These are phyloP conservation scores for Dipteronia dyeriana DNA, from an alignment of 345 rosid species.

Conservation along the genomic window DNA sequence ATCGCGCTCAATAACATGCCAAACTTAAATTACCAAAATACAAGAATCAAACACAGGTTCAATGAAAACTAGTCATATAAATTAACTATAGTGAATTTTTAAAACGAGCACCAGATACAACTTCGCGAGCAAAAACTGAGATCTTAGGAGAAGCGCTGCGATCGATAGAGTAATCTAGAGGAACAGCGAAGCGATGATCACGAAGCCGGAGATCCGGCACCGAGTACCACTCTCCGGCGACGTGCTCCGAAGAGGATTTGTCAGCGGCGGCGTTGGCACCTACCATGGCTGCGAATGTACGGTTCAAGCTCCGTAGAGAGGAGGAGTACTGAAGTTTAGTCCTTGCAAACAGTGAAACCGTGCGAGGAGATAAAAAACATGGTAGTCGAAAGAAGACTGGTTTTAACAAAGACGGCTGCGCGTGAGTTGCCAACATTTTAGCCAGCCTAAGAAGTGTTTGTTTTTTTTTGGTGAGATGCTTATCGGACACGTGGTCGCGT, in stretches of 20 bases:
- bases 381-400: conserved; percentile 18
- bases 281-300: conserved; percentile 41
- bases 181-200: conserved; percentile 75
- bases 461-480: background rate
- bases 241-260: conserved; percentile 44
- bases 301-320: conserved; percentile 24
- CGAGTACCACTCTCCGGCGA: conserved; percentile 63
- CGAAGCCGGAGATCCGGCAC: conserved; percentile 86
- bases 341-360: conserved; percentile 10
- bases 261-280: conserved; percentile 13
- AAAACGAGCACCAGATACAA: conserved; percentile 60
- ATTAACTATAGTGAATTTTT: background rate
- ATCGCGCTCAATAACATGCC: background rate
- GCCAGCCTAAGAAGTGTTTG: background rate
- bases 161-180: conserved; percentile 63
- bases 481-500: conserved; percentile 5
- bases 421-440: conserved; percentile 37
- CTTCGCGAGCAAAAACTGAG: conserved; percentile 79
- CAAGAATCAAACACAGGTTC: conserved; percentile 8
- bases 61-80: background rate
- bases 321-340: conserved; percentile 9
- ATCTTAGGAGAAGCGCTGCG: conserved; percentile 48
- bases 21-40: background rate
- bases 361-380: conserved; percentile 14
- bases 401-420: conserved; percentile 29